Evolutionary conservation across 306 rosid genomes (phyloP).

Genomic region (Rosa chinensis): DNA sequence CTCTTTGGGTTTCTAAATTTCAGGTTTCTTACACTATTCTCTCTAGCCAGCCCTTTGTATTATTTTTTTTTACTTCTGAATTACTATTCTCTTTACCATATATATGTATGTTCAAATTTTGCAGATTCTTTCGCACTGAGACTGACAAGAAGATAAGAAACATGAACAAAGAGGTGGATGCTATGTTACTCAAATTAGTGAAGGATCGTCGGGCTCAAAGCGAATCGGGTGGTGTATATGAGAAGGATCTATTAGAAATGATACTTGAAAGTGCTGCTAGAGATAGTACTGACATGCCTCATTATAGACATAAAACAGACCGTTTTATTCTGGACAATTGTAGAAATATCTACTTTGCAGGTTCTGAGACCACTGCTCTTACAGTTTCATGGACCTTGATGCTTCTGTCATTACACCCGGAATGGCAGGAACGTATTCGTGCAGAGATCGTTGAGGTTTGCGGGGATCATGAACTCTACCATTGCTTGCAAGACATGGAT

Average conservation of each 20-base stretch:
- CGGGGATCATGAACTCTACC: constrained; percentile 12
- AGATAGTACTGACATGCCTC: constrained; percentile 8
- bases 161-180: constrained; percentile 6
- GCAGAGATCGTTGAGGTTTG: constrained; percentile 11
- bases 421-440: constrained; percentile 26
- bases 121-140: constrained; percentile 8
- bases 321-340: constrained; percentile 14
- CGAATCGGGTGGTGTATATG: not conserved
- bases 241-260: constrained; percentile 8
- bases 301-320: constrained; percentile 10
- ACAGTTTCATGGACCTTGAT: constrained; percentile 20
- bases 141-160: constrained; percentile 6
- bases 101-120: not conserved
- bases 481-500: constrained; percentile 22
- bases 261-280: constrained; percentile 19
- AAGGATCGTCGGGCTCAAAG: not conserved
- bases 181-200: constrained; percentile 16
- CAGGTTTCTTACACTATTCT: not conserved
- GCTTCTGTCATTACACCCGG: constrained; percentile 19
- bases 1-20: constrained; percentile 19
- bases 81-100: not conserved
- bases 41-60: not conserved
- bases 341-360: constrained; percentile 26
- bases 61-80: not conserved
- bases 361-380: constrained; percentile 27